A percentile compares a stretch with the other conserved stretches of the same genome.
These are phyloP conservation scores for Calonectria pseudoturangicola DNA, from an alignment of 2,329 filamentous ascomycete species.

Conservation along the genomic window DNA sequence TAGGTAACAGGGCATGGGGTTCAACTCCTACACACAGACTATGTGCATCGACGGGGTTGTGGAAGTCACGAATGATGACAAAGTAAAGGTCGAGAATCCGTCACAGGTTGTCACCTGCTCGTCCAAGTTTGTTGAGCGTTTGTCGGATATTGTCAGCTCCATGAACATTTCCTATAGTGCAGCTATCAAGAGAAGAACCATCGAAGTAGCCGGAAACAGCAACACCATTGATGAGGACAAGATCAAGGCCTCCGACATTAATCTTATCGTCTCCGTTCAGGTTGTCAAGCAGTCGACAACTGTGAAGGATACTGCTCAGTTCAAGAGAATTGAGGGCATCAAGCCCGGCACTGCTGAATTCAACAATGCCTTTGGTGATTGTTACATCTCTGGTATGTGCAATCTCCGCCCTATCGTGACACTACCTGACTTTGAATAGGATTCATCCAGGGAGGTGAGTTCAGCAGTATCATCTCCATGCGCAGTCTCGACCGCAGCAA, in stretches of 20 bases:
- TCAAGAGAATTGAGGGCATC: not conserved
- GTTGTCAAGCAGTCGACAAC: not conserved
- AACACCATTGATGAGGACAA: slow-evolving; percentile 7
- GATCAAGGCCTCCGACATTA: not conserved
- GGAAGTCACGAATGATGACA: too few species aligned
- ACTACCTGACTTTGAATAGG: not conserved
- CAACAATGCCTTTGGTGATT: slow-evolving; percentile 1
- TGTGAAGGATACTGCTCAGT: not conserved
- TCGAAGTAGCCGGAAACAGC: not conserved
- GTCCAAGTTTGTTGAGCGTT: slow-evolving; percentile 2
- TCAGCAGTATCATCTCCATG: not conserved
- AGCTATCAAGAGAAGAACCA: not conserved
- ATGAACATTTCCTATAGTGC: slow-evolving; percentile 7
- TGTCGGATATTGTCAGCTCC: not conserved
- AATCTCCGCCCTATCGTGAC: not conserved
- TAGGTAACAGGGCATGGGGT: too few species aligned
- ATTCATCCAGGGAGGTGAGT: not conserved
- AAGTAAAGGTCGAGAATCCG: not conserved
- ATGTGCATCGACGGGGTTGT: too few species aligned
- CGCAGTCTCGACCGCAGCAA: slow-evolving; percentile 1
- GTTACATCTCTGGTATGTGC: not conserved
- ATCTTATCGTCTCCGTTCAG: not conserved
- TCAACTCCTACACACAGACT: too few species aligned
- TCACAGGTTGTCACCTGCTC: not conserved
- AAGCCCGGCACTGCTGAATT: not conserved